Conservation (phyloP, 1,284 basidiomycete genomes). For the Mycosarcoma maydis region DNA sequence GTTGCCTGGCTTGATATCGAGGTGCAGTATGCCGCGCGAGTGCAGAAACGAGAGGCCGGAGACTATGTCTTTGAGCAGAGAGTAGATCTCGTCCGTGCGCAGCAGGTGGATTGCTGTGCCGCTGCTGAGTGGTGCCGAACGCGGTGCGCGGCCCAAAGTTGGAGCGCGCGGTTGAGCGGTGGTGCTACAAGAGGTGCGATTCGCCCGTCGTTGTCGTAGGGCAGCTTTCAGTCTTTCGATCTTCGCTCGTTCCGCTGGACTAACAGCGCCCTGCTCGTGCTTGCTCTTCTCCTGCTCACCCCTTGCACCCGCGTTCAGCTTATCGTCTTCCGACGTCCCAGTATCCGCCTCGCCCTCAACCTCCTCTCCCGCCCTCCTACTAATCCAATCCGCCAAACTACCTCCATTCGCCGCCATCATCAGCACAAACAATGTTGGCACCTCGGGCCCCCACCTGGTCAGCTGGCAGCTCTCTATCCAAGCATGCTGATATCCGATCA, state of each 20-base stretch:
- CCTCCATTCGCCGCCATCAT: conserved; percentile 67
- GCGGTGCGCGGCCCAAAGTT: too few relatives aligned
- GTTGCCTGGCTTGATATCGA: conserved; percentile 92
- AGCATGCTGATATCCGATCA: conserved; percentile 92
- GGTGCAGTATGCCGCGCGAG: conserved; percentile 74
- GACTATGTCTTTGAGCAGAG: conserved; percentile 55
- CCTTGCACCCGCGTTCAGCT: too few relatives aligned
- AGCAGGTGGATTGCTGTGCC: conserved; percentile 55
- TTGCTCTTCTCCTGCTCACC: not conserved
- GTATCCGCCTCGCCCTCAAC: too few relatives aligned
- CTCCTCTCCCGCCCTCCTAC: conserved; percentile 40
- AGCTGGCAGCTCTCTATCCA: conserved; percentile 77
- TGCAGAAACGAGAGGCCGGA: conserved; percentile 62
- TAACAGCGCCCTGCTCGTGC: not conserved
- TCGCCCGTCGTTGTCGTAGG: conserved; percentile 37
- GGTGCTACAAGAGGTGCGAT: conserved; percentile 1
- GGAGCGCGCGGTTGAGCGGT: too few relatives aligned
- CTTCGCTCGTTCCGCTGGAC: conserved; percentile 9
- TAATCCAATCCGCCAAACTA: conserved; percentile 61
- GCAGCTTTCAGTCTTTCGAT: conserved; percentile 49
- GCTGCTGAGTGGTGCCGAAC: not conserved
- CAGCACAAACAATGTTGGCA: conserved; percentile 62
- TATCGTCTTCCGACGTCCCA: not conserved
- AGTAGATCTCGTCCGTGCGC: conserved; percentile 59
- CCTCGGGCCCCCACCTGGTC: conserved; percentile 52